Evolutionary conservation across 306 rosid species (phyloP).

Genomic region (Acmispon strigosus): DNA sequence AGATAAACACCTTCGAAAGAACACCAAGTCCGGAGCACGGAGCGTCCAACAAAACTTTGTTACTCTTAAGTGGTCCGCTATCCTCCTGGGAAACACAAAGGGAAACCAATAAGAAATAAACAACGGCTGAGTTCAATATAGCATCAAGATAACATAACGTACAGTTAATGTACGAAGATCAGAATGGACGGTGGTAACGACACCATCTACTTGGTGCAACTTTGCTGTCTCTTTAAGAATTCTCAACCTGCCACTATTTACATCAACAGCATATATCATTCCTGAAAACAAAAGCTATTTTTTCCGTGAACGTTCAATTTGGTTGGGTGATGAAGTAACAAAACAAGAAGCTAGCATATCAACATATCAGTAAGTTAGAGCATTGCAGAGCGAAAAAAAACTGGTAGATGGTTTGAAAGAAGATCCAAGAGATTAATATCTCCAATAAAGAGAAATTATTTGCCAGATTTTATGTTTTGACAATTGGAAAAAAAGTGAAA

Average conservation of each 20-base stretch:
- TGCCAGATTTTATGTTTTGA: neutral
- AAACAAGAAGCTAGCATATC: neutral
- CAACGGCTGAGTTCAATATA: neutral
- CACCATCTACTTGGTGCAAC: slow-evolving; percentile 66
- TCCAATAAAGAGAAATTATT: neutral
- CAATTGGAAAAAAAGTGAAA: neutral
- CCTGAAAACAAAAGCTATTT: slow-evolving; percentile 40
- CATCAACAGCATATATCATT: slow-evolving; percentile 59
- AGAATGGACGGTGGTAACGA: slow-evolving; percentile 48
- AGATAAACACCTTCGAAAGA: slow-evolving; percentile 69
- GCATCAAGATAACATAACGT: slow-evolving; percentile 17
- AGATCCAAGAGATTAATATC: neutral
- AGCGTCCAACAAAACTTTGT: slow-evolving; percentile 81
- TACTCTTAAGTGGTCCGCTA: slow-evolving; percentile 32
- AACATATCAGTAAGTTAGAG: neutral
- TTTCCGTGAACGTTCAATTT: neutral
- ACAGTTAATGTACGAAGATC: slow-evolving; percentile 64
- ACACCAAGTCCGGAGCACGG: slow-evolving; percentile 92
- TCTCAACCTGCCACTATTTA: slow-evolving; percentile 74
- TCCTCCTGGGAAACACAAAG: slow-evolving; percentile 53
- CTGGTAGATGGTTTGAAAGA: neutral
- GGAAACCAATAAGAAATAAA: slow-evolving; percentile 13
- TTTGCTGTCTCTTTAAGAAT: slow-evolving; percentile 81
- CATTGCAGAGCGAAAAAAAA: neutral
- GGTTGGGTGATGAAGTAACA: neutral